phyloP scores from a whole-genome alignment of 306 rosid genomes.

The Glycine latifolia region DNA sequence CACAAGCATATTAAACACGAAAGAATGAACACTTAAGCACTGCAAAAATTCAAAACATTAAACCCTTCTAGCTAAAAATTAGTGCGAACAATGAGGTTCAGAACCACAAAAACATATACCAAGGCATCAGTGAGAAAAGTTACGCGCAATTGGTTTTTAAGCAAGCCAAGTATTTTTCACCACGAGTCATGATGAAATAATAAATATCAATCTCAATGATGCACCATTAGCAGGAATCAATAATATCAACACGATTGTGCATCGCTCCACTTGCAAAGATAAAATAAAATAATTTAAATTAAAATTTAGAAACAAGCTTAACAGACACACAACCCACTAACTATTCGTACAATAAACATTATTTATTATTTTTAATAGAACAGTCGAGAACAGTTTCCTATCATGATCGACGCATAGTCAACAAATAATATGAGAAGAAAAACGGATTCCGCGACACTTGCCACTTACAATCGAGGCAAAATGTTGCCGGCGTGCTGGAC shows the following conservation, averaged over 20 bases:
- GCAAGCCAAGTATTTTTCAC: conserved; percentile 27
- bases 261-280: neutral
- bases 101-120: conserved; percentile 19
- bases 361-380: no score
- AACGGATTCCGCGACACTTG: neutral
- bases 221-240: neutral
- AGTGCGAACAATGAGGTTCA: neutral
- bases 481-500: conserved; percentile 99
- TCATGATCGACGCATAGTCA: neutral
- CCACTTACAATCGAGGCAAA: conserved; percentile 89
- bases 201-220: conserved; percentile 24
- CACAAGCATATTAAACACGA: conserved; percentile 7
- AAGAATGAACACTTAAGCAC: neutral
- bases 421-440: no score
- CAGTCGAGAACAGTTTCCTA: neutral
- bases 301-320: conserved; percentile 1
- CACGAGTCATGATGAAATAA: neutral
- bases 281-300: neutral
- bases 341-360: no score
- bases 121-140: conserved; percentile 17
- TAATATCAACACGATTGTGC: neutral
- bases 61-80: conserved; percentile 14
- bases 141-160: neutral
- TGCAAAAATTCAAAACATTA: neutral
- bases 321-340: neutral